Conservation (phyloP, 176 grass and related monocot species). For the Cocos nucifera region DNA sequence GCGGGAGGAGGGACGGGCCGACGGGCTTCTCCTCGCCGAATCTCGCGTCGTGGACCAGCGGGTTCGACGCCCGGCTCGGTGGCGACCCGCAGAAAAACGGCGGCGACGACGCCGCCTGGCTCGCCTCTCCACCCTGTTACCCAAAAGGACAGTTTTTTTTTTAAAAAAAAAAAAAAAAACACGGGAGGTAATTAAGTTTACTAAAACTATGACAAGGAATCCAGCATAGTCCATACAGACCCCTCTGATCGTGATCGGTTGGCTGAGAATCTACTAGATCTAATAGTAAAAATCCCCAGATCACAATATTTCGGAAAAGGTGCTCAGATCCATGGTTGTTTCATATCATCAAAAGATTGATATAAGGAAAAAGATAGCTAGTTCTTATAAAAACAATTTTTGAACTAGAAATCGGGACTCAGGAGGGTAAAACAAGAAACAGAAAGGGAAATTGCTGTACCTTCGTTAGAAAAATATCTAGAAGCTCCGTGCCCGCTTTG, state of each 20-base stretch:
- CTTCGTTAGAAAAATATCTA: constrained; percentile 8
- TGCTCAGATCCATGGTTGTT: too few relatives aligned
- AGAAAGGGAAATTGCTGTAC: background rate
- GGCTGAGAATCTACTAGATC: too few relatives aligned
- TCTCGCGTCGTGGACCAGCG: constrained; percentile 12
- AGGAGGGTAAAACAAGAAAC: background rate
- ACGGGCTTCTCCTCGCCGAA: constrained; percentile 4
- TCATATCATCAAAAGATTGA: too few relatives aligned
- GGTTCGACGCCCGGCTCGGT: constrained; percentile 10
- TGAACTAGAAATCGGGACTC: background rate
- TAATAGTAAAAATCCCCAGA: too few relatives aligned
- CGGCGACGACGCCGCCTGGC: constrained; percentile 6
- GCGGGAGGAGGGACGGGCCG: background rate
- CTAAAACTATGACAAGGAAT: too few relatives aligned
- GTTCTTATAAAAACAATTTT: background rate
- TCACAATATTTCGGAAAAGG: too few relatives aligned
- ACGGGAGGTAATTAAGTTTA: too few relatives aligned
- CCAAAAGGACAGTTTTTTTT: background rate
- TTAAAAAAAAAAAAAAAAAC: background rate
- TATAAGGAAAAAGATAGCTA: too few relatives aligned
- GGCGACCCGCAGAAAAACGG: constrained; percentile 24
- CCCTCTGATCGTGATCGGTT: too few relatives aligned
- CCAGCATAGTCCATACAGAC: too few relatives aligned
- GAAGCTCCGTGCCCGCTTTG: background rate
- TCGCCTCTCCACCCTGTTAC: constrained; percentile 3